Conservation (phyloP, 805 yeast species). For the Torulaspora gathmanii region DNA sequence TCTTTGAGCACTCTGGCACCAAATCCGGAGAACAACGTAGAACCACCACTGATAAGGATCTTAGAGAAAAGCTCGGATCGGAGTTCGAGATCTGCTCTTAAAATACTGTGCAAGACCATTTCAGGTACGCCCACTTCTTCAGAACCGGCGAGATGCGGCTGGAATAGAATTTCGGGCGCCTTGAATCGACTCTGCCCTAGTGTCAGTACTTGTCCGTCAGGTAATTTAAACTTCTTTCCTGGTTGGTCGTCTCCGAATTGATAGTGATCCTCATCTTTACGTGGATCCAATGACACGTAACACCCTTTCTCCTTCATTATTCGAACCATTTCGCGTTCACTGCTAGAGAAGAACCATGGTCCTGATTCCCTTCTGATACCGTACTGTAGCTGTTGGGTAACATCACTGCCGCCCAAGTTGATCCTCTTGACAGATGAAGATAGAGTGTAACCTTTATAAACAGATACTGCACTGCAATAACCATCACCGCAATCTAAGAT, state of each 20-base stretch:
- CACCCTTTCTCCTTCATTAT: conserved; percentile 72
- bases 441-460: conserved; percentile 81
- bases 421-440: conserved; percentile 67
- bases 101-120: conserved; percentile 57
- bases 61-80: conserved; percentile 63
- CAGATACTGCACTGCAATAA: conserved; percentile 81
- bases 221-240: conserved; percentile 50
- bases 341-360: conserved; percentile 55
- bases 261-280: conserved; percentile 51
- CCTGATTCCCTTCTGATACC: conserved; percentile 67
- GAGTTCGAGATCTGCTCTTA: conserved; percentile 73
- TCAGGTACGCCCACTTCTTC: conserved; percentile 69
- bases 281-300: conserved; percentile 55
- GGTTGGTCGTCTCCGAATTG: conserved; percentile 15
- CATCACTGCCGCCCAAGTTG: conserved; percentile 82
- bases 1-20: conserved; percentile 76
- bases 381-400: conserved; percentile 68
- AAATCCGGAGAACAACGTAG: conserved; percentile 69
- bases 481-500: conserved; percentile 94
- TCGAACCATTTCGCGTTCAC: conserved; percentile 79
- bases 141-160: conserved; percentile 71
- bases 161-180: conserved; percentile 76
- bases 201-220: conserved; percentile 73
- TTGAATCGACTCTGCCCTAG: conserved; percentile 67
- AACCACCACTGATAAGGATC: conserved; percentile 80